Evolutionary conservation across 2,329 filamentous ascomycete genomes (phyloP), one percentile per base, ranked within the genome.

Genomic region (Aureobasidium namibiae): DNA sequence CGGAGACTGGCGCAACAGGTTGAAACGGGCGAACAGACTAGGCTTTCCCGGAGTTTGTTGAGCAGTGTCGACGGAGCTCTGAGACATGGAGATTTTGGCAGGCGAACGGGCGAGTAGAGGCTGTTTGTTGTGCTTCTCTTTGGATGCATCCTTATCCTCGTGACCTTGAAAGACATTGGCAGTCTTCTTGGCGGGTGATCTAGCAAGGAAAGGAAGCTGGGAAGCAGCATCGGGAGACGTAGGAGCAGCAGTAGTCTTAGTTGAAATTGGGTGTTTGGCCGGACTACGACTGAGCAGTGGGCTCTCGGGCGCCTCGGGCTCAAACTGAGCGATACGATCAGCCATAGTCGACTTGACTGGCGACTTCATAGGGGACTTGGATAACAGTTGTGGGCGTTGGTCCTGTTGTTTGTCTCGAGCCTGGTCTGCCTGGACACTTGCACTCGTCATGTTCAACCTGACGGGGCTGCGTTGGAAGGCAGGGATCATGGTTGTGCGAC

Each of bases 1-100:
- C 13, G 76, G 75, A n/a, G 74, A 73, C 29, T 79, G 67, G n/a
- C 74, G 79, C 29, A 82, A 78, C 7, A 83, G 66, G 59, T 76
- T 75, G 61, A 74, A 71, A 61, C 73, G 76, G 23, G 71, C 69
- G 34, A 76, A 69, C 26, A 75, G 66, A 46, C 73, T 72, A 21
- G 61, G 61, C 52, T 69, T 68, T n/a, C 64, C 74, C 57, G 56
- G 69, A 54, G 63, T 72, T 60, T 61, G 65, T 60, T 61, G 65
- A 38, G 67, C 68, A 4, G 64, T 60, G 26, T 65, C 61, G 34
- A 41, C 46, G 18, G 52, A 45, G 16, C 24, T 24, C 3, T 52
- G 45, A 23, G 58, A 41, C 21, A 44, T 13, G 1, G 52, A 4
- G 16, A 61, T 50, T 33, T 61, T 63, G 39, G 61, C 60, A 31